Evolutionary conservation across 768 basidiomycete species (phyloP), one percentile per base, ranked within the genome.

Genomic region (Pulveroboletus sp.): DNA sequence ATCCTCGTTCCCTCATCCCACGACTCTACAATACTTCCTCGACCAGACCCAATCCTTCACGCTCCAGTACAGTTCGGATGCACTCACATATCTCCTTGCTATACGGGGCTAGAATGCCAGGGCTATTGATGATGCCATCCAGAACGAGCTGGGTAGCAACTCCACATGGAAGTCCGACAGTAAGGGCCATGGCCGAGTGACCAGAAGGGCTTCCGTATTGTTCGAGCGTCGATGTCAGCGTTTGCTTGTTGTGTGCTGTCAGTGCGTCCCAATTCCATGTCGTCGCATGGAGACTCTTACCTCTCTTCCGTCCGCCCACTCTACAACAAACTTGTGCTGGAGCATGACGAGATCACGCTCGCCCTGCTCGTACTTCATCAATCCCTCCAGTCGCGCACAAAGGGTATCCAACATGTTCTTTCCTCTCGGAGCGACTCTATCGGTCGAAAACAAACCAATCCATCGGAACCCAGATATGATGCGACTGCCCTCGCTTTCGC

Each of bases 281-380:
- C 37, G 27, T 31, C 14, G 47, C 21, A 49, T 18, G 14, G 26
- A 10, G 10, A 32, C 40, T 59, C 78, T 45, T 52, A 84, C 86
- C 71, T 79, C 73, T 42, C 71, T 77, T 41, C 95, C 93, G 62
- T 97, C 91, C 31, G 79, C 76, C 80, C 87, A 89, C 65, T 93
- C 85, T 33, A 98, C 85, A 59, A 91, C 72, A 66, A 99, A 98
- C 75, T 94, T 95, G 80, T 99, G 95, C 72, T 97, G 95, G 47
- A 99, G 82, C 85, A 98, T 91, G 52, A 99, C 90, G 53, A 98
- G 81, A 69, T 99, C 95, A 10, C 91, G 85, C 71, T 98, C 93
- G 55, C 90, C 91, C 41, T 76, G 71, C 55, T 85, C 88, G 71
- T 95, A 97, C 69, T 84, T 80, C 90, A 97, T 96, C 66, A 95